Evolutionary conservation across 2,329 filamentous ascomycete genomes (phyloP).

Genomic region (Exophiala spinifera): DNA sequence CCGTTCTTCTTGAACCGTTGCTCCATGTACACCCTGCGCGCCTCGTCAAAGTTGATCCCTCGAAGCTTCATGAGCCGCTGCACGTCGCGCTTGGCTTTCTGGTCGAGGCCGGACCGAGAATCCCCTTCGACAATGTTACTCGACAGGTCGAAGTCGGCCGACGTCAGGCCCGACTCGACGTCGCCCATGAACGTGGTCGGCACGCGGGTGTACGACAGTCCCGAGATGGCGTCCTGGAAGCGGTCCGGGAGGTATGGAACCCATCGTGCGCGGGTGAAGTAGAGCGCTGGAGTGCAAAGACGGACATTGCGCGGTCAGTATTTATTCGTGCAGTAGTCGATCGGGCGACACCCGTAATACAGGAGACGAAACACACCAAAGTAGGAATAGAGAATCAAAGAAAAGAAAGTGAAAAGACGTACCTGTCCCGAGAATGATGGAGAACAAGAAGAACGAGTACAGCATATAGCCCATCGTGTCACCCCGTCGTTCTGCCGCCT

Average conservation of each 20-base stretch:
- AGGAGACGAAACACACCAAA: too few species aligned
- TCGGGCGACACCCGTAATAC: too few species aligned
- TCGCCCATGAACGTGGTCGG: constrained; percentile 76
- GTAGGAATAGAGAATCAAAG: neutral
- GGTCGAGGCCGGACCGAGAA: constrained; percentile 74
- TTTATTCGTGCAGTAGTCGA: too few species aligned
- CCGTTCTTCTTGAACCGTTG: constrained; percentile 80
- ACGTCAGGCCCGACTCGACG: constrained; percentile 82
- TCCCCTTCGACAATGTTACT: constrained; percentile 80
- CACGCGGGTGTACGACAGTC: constrained; percentile 73
- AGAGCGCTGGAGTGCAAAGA: constrained; percentile 57
- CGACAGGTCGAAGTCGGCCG: constrained; percentile 75
- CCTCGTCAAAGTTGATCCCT: constrained; percentile 84
- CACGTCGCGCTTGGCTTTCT: constrained; percentile 74
- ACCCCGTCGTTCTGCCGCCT: neutral
- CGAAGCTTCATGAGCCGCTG: constrained; percentile 85
- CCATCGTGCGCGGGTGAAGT: constrained; percentile 78
- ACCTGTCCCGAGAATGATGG: constrained; percentile 70
- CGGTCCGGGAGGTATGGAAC: constrained; percentile 59
- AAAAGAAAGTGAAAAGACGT: constrained; percentile 36
- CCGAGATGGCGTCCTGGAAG: constrained; percentile 41
- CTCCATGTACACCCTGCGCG: constrained; percentile 80
- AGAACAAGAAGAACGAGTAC: constrained; percentile 40
- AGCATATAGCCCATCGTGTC: constrained; percentile 18
- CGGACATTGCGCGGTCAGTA: constrained; percentile 1